Base-by-base conservation (phyloP, 331 rosid genomes). In the Acacia concinna region DNA sequence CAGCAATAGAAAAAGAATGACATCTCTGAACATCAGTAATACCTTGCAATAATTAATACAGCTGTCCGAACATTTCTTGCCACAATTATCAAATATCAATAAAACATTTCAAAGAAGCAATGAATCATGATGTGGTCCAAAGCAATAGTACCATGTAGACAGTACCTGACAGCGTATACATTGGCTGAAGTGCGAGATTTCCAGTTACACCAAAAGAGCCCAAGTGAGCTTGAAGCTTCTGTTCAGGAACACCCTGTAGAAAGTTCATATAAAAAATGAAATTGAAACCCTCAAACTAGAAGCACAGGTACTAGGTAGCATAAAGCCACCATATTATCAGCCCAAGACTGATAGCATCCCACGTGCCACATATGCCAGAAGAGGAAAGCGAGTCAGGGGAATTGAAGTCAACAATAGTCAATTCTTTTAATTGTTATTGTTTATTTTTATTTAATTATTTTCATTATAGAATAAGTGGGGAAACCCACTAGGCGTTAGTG, bases 151-250 rank as follows among this genome's bases (percentile, higher is more conserved):
- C 77, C 27, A 71, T 40, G 82, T 57, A 71, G 34, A 82, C 28
- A 21, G 81, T 87, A 96, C 99, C 99, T 74, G 99, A 96, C 83
- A 96, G 89, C 35, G 99, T 93, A 89, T 96, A 96, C 99, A 96
- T 96, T 2, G 99, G 99, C 83, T 96, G 99, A 82, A 96, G 94
- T 10, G 99, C 99, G 18, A 96, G 99, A 86, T 93, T 96, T 88
- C 99, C 99, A 30, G 97, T 91, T 6, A 96, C 98, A 89, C 99
- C 99, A 47, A 96, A 86, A 73, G 99, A 96, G 81, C 99, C 98
- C 13, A 96, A 85, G 85, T 96, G 99, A 81, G 89, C 84, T 78
- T 98, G 90, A 62, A 96, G 99, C 90, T 96, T 96, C 86, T 96
- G 99, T 51, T 96, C 99, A 37, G 99, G 98, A 84, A 96, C 98